A percentile compares a stretch with the other conserved stretches of the same genome.
Conservation (phyloP, 1,284 basidiomycete species). For the Ustilago bromivora region DNA sequence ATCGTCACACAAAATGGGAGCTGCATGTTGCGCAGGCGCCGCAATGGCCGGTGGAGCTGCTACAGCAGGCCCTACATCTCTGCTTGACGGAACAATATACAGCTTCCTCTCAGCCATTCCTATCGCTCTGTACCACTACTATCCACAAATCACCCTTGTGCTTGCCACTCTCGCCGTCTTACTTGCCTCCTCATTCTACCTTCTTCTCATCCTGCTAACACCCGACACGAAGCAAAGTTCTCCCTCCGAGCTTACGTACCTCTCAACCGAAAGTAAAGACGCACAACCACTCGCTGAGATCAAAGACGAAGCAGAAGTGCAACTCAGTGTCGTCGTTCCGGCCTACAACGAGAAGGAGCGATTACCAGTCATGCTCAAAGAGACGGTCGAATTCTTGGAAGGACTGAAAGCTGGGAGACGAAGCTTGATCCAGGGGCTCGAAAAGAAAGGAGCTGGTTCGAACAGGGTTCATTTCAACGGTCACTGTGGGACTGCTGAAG, state of each 20-base stretch:
- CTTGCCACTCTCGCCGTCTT: conserved; percentile 16
- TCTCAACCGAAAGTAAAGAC: conserved; percentile 5
- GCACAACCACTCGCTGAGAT: conserved; percentile 24
- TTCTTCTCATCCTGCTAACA: conserved; percentile 28
- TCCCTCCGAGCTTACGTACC: conserved; percentile 8
- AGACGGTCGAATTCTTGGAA: conserved; percentile 74
- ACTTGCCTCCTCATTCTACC: conserved; percentile 21
- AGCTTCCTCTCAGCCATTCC: conserved; percentile 38
- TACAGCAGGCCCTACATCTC: conserved; percentile 4
- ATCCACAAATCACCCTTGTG: conserved; percentile 28
- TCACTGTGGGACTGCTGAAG: background rate
- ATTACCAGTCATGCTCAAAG: conserved; percentile 83
- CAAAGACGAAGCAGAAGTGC: conserved; percentile 45
- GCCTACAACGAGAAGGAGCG: conserved; percentile 88
- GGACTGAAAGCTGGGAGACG: conserved; percentile 52
- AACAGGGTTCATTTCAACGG: background rate
- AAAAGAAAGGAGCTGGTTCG: background rate
- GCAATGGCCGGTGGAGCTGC: conserved; percentile 27
- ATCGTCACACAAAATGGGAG: conserved; percentile 32
- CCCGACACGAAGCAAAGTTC: conserved; percentile 23
- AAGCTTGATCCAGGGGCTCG: conserved; percentile 22
- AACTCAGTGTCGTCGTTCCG: conserved; percentile 83
- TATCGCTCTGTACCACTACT: conserved; percentile 46
- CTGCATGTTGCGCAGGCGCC: conserved; percentile 51
- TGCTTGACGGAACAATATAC: conserved; percentile 39